Evolutionary conservation across 2,329 filamentous ascomycete species (phyloP), one percentile per base, ranked within the genome.

Genomic region (Coniochaeta sp.): DNA sequence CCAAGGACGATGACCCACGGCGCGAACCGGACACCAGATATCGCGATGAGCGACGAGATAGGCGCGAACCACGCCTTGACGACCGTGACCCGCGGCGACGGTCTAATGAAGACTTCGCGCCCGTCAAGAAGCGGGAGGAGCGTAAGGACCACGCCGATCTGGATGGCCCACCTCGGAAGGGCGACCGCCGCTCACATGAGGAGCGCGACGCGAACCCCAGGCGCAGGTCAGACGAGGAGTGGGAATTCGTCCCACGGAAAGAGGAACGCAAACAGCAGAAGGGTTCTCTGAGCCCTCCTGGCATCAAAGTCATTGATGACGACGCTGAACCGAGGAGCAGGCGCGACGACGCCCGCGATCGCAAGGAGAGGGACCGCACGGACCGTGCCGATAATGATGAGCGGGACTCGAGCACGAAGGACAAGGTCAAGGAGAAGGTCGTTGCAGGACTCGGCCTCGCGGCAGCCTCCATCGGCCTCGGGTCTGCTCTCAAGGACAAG

Each of bases 381-480:
- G 54, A 54, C 20, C 51, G 46, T 35, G 51, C 46, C 18, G 33
- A 49, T 9, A 30, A 49, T 2, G 71, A 72, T 8, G 68, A 68
- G 3, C 62, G 61, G 9, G 67, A 66, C n/a, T n/a, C n/a, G n/a
- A 63, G 67, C 51, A 69, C 70, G 38, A 70, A 67, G 20, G 68
- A 69, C 45, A 71, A 71, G 49, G 60, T 73, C 30, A 71, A 74
- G 32, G 76, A 80, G 46, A 79, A 76, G 55, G 64, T 78, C 22
- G 66, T 68, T 8, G 65, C 71, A 6, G 77, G 76, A 1, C 63
- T 79, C 4, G 71, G 76, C 28, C 69, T 74, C 16, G 74, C 73
- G 27, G 76, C 75, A 6, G 72, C 73, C 3, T 71, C 76, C 3
- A 67, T 79, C 16, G 76, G 74, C 30, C 65, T 77, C 10, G 62